These are phyloP conservation scores for Magnaporthales sp. DNA, from an alignment of 2,329 filamentous ascomycete genomes.

Conservation along the genomic window DNA sequence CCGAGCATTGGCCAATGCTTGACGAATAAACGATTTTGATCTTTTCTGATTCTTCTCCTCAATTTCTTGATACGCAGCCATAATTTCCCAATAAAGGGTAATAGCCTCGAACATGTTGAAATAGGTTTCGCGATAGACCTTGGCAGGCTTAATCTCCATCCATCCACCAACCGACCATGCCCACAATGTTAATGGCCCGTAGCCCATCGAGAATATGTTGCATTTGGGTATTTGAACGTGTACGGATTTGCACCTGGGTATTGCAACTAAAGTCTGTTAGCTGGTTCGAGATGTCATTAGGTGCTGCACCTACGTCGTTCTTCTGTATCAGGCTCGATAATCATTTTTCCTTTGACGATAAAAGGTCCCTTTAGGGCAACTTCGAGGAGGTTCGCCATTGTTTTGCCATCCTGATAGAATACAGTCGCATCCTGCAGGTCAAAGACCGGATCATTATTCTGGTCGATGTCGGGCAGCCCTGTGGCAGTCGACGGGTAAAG, in stretches of 20 bases:
- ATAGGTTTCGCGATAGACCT: conserved; percentile 46
- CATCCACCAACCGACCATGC: conserved; percentile 54
- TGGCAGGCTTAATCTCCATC: conserved; percentile 57
- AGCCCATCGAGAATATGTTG: conserved; percentile 43
- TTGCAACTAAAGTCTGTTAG: conserved; percentile 20
- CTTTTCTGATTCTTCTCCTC: conserved; percentile 21
- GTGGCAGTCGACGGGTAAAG: not conserved
- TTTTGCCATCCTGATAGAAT: conserved; percentile 41
- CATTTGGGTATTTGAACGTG: conserved; percentile 47
- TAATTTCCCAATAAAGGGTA: conserved; percentile 52
- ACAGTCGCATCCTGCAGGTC: conserved; percentile 52
- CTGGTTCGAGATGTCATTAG: not conserved
- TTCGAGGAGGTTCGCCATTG: conserved; percentile 51
- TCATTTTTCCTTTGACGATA: conserved; percentile 49
- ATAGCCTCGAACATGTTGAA: conserved; percentile 55
- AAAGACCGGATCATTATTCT: conserved; percentile 53
- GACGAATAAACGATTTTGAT: conserved; percentile 11
- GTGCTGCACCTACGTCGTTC: conserved; percentile 8
- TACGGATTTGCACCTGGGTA: conserved; percentile 20
- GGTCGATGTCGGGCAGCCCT: conserved; percentile 12
- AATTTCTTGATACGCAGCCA: conserved; percentile 41
- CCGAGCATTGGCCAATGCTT: conserved; percentile 12
- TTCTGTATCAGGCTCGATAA: conserved; percentile 34
- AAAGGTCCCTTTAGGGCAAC: conserved; percentile 53
- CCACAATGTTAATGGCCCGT: conserved; percentile 36